These are phyloP conservation scores for Lindgomyces ingoldianus DNA, from an alignment of 495 filamentous ascomycete genomes.

Conservation along the genomic window DNA sequence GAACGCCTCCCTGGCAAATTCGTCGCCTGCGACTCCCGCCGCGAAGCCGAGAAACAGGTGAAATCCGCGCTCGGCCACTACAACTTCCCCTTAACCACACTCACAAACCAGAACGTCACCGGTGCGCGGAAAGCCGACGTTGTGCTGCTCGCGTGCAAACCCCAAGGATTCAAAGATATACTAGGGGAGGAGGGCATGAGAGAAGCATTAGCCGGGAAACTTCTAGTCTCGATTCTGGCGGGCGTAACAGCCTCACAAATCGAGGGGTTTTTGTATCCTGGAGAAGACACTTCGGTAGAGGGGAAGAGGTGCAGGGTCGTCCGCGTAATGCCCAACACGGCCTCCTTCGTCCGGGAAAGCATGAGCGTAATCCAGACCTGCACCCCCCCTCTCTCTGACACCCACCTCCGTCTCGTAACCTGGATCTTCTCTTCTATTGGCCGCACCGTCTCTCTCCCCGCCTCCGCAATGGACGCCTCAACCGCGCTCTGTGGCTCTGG, in stretches of 20 bases:
- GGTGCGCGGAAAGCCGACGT: conserved; percentile 62
- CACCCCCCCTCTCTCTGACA: conserved; percentile 56
- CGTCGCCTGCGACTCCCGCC: conserved; percentile 71
- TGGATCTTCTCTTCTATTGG: conserved; percentile 80
- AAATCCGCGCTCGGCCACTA: conserved; percentile 58
- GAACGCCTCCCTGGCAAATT: conserved; percentile 68
- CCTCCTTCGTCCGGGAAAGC: conserved; percentile 66
- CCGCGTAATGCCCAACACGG: conserved; percentile 79
- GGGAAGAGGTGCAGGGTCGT: conserved; percentile 63
- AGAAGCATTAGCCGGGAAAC: conserved; percentile 71
- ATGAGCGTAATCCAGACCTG: conserved; percentile 77
- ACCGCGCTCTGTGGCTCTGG: conserved; percentile 77
- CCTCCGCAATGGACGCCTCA: conserved; percentile 68
- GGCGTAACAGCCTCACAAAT: conserved; percentile 73
- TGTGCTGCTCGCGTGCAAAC: conserved; percentile 76
- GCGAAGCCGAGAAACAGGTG: conserved; percentile 63
- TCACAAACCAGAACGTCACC: conserved; percentile 60
- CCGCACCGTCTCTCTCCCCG: conserved; percentile 63
- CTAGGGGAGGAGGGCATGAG: conserved; percentile 64
- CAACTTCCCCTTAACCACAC: conserved; percentile 44
- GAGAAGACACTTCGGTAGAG: conserved; percentile 37
- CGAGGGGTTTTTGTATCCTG: conserved; percentile 58
- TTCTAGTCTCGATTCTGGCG: conserved; percentile 81
- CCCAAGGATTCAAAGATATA: conserved; percentile 67
- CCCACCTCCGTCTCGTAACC: conserved; percentile 58